Evolutionary conservation across 208 protist genomes (phyloP), one percentile per base, ranked within the genome.

Genomic region (Trypanosoma platydactyli): DNA sequence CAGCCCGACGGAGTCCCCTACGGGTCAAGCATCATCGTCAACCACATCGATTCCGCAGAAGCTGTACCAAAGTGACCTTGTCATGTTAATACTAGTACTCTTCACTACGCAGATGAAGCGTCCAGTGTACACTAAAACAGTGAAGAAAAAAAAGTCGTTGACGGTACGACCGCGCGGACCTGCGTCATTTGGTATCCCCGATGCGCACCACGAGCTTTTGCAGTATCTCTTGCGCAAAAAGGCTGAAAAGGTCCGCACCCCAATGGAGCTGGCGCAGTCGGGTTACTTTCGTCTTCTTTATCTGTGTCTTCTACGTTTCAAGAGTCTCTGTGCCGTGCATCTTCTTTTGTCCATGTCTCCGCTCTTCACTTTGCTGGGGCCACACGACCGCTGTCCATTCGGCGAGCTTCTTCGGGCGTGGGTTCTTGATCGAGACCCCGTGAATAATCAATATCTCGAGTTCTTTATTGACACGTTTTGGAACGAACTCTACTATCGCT

Each of bases 51-150:
- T 33, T 22, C 50, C 0, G 52, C 88, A 89, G 24, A 61, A 70
- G 3, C 41, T 94, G 7, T 94, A 86, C 55, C 88, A 94, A 64
- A 92, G 85, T 66, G 88, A 94, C 52, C 62, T 94, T 33, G 77
- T 87, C n/a, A 79, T 94, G 29, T 64, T 94, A 29, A 71, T 88
- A 20, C 72, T 94, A 40, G 78, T 81, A 5, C 60, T 91, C 27
- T 77, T 70, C n/a, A 74, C 63, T 16, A 86, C 84, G 5, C 65
- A 68, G 30, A 30, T 76, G 67, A 24, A 65, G 56, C 49, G 71
- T 38, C 30, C 62, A 51, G 35, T 44, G 24, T 18, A 51, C n/a
- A 27, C 22, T 46, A 41, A 57, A 3, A 56, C 33, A 25, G 22
- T 22, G 5, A 49, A 57, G 16, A 56, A 7, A 35, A 33, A 13